phyloP scores from a whole-genome alignment of 495 filamentous ascomycete genomes.

The Lasiosphaeriaceae sp. region DNA sequence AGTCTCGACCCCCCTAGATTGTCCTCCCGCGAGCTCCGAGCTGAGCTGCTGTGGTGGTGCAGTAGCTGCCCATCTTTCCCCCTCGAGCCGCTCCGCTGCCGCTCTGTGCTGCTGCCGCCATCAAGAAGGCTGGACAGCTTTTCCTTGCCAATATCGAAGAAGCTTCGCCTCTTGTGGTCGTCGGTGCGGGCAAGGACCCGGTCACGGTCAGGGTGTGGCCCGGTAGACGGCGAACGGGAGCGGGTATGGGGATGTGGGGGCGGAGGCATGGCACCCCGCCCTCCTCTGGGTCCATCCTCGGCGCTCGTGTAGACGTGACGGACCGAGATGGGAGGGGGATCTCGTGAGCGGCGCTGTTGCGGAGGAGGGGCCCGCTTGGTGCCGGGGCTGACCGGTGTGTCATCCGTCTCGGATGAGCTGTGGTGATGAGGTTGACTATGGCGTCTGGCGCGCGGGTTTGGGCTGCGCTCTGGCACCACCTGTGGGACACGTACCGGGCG shows the following conservation, averaged over 20 bases:
- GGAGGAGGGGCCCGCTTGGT: not conserved
- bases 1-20: conserved; percentile 14
- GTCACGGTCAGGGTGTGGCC: not conserved
- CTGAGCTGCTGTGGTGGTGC: not conserved
- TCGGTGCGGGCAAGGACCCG: conserved; percentile 6
- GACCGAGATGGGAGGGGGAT: conserved; percentile 19
- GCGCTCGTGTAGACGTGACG: conserved; percentile 19
- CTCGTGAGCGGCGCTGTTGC: conserved; percentile 15
- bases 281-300: conserved; percentile 8
- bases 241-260: conserved; percentile 11
- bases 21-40: conserved; percentile 3
- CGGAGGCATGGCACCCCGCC: conserved; percentile 9
- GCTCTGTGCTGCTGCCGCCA: conserved; percentile 10
- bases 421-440: conserved; percentile 28
- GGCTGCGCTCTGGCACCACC: conserved; percentile 10
- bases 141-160: conserved; percentile 20
- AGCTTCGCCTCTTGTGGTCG: conserved; percentile 12
- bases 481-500: conserved; percentile 20
- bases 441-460: conserved; percentile 14
- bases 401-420: conserved; percentile 22
- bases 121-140: conserved; percentile 20
- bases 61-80: conserved; percentile 11
- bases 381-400: conserved; percentile 11
- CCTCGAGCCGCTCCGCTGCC: conserved; percentile 21
- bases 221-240: conserved; percentile 2